Evolutionary conservation across 306 rosid species (phyloP).

Genomic region (Astragalus glycyphyllos): DNA sequence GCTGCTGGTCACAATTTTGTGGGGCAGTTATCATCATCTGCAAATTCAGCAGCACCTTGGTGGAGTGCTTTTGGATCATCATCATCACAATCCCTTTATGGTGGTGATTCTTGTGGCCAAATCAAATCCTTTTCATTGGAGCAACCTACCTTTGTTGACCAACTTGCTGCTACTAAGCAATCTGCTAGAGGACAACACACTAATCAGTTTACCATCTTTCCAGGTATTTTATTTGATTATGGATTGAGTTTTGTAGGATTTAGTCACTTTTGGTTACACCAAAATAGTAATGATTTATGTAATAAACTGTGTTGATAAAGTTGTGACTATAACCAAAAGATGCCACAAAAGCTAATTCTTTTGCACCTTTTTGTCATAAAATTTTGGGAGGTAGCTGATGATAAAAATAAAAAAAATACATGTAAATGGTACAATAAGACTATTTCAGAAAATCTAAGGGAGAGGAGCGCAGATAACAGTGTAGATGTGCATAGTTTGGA

Average conservation of each 20-base stretch:
- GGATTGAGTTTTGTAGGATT: conserved; percentile 11
- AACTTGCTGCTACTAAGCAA: conserved; percentile 54
- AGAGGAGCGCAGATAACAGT: conserved; percentile 8
- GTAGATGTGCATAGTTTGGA: neutral
- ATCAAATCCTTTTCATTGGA: conserved; percentile 67
- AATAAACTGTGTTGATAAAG: neutral
- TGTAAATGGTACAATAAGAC: neutral
- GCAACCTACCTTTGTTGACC: conserved; percentile 55
- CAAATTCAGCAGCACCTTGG: conserved; percentile 63
- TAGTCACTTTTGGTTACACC: conserved; percentile 3
- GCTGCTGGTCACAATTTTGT: conserved; percentile 46
- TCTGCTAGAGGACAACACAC: conserved; percentile 54
- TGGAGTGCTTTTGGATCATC: conserved; percentile 72
- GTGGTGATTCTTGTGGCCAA: conserved; percentile 71
- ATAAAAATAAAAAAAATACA: too few species aligned
- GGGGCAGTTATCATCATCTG: conserved; percentile 59
- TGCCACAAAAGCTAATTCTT: too few species aligned
- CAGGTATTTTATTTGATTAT: conserved; percentile 59
- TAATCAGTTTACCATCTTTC: conserved; percentile 72
- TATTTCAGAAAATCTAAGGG: conserved; percentile 24
- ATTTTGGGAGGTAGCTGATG: too few species aligned
- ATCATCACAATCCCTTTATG: conserved; percentile 60
- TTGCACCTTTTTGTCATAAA: too few species aligned
- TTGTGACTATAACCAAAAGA: too few species aligned
- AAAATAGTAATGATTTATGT: neutral